Percentiles rank a stretch among this genome's conserved stretches.
Conservation (phyloP, 1,284 basidiomycete genomes). For the Psilocybe mexicana region DNA sequence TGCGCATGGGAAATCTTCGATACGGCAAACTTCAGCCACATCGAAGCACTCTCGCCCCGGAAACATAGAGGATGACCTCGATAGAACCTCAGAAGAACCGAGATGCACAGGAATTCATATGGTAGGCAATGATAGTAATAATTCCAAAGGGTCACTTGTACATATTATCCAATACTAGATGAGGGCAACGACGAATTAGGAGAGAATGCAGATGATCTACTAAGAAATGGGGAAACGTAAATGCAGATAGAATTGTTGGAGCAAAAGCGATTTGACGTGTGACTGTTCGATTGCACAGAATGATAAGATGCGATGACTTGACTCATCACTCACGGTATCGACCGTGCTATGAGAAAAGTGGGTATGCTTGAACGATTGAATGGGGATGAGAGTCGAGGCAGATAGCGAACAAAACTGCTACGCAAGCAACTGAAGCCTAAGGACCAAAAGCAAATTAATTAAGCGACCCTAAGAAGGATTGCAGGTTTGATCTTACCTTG, state of each 20-base stretch:
- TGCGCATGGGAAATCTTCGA: slow-evolving; percentile 22
- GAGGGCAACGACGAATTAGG: slow-evolving; percentile 26
- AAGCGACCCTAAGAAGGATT: neutral
- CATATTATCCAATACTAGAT: slow-evolving; percentile 38
- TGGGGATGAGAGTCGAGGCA: slow-evolving; percentile 2
- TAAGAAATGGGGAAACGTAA: slow-evolving; percentile 22
- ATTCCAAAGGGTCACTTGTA: slow-evolving; percentile 26
- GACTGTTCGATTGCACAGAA: slow-evolving; percentile 21
- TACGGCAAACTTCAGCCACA: slow-evolving; percentile 12
- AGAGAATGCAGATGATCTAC: slow-evolving; percentile 30
- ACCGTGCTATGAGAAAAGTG: slow-evolving; percentile 20
- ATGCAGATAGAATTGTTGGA: slow-evolving; percentile 15
- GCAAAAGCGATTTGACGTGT: slow-evolving; percentile 14
- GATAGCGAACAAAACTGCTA: slow-evolving; percentile 5
- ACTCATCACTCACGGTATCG: slow-evolving; percentile 21
- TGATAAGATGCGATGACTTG: slow-evolving; percentile 6
- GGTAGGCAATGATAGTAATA: slow-evolving; percentile 20
- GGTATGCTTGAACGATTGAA: slow-evolving; percentile 18
- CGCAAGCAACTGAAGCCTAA: slow-evolving; percentile 3
- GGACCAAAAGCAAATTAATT: neutral
- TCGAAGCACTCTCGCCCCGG: slow-evolving; percentile 7
- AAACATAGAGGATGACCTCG: slow-evolving; percentile 11
- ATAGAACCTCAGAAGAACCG: slow-evolving; percentile 16
- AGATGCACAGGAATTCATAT: slow-evolving; percentile 12
- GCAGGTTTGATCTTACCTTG: slow-evolving; percentile 3